phyloP scores from a whole-genome alignment of 169 alveolate species.

The Plasmodium coatneyi region DNA sequence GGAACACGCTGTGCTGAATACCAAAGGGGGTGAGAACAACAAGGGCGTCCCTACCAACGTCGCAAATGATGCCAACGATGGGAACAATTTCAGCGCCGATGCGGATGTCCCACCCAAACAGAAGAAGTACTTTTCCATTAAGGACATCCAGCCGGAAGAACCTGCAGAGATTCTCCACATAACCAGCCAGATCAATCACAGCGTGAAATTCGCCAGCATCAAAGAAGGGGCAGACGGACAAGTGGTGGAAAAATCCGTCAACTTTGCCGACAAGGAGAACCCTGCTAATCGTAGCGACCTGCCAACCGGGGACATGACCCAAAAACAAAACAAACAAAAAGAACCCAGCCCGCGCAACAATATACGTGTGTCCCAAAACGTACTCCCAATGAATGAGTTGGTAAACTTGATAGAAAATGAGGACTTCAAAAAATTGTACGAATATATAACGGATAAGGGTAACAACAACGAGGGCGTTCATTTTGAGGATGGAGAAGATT shows the following conservation, averaged over 20 bases:
- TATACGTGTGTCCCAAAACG: slow-evolving; percentile 15
- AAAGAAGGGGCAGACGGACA: not conserved
- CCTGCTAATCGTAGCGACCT: not conserved
- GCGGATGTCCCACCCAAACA: not conserved
- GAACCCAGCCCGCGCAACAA: not conserved
- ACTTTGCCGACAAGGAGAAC: not conserved
- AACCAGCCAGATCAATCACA: not conserved
- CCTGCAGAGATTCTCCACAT: not conserved
- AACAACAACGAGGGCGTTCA: slow-evolving; percentile 1
- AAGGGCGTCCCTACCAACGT: no score
- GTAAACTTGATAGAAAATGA: slow-evolving; percentile 21
- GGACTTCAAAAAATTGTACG: slow-evolving; percentile 41
- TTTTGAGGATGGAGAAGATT: not conserved
- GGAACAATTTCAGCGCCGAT: not conserved
- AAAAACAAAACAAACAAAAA: not conserved
- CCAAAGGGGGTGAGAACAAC: not conserved
- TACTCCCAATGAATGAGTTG: not conserved
- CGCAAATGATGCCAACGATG: not conserved
- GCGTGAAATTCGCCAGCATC: slow-evolving; percentile 13
- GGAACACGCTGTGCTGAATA: not conserved
- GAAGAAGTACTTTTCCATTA: slow-evolving; percentile 9
- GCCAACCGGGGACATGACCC: not conserved
- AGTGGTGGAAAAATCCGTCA: not conserved
- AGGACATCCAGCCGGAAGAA: not conserved
- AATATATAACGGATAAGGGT: slow-evolving; percentile 19